Evolutionary conservation across 2,329 filamentous ascomycete species (phyloP).

Genomic region (Fusarium zealandicum): DNA sequence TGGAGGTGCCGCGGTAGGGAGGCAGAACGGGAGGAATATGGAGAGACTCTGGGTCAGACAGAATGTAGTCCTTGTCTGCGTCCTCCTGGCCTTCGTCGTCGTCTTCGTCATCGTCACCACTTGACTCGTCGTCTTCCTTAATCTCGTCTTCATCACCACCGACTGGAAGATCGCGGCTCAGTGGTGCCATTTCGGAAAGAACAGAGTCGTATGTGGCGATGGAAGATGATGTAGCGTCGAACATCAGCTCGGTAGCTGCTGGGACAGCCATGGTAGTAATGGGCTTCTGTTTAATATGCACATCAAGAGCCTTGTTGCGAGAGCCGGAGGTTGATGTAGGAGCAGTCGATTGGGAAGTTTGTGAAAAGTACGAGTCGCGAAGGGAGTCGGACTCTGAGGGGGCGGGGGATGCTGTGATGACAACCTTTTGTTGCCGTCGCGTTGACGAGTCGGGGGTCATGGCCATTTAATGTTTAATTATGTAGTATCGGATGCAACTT

Average conservation of each 20-base stretch:
- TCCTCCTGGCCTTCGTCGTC: constrained; percentile 40
- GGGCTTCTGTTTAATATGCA: constrained; percentile 20
- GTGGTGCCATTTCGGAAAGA: constrained; percentile 47
- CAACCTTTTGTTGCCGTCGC: constrained; percentile 38
- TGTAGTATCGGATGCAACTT: background rate
- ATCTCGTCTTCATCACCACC: constrained; percentile 37
- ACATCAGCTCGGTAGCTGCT: constrained; percentile 23
- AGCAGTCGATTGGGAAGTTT: constrained; percentile 41
- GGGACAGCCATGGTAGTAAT: constrained; percentile 14
- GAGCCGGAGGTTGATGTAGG: constrained; percentile 39
- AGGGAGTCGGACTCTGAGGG: constrained; percentile 39
- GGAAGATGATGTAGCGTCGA: constrained; percentile 55
- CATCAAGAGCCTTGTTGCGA: constrained; percentile 31
- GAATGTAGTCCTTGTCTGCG: constrained; percentile 37
- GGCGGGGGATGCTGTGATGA: constrained; percentile 37
- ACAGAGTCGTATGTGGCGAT: constrained; percentile 84
- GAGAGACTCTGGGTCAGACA: constrained; percentile 40
- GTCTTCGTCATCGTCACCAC: constrained; percentile 44
- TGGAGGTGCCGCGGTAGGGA: constrained; percentile 65
- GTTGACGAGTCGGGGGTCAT: constrained; percentile 34
- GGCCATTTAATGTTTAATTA: constrained; percentile 15
- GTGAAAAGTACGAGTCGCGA: constrained; percentile 41
- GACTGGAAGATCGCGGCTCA: constrained; percentile 35
- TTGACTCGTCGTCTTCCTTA: constrained; percentile 31
- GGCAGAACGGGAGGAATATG: constrained; percentile 61